Percentiles rank a stretch among this genome's conserved stretches.
Evolutionary conservation across 228 moss, liverwort and hornwort species (phyloP).

Genomic region (Sphagnum magellanicum): DNA sequence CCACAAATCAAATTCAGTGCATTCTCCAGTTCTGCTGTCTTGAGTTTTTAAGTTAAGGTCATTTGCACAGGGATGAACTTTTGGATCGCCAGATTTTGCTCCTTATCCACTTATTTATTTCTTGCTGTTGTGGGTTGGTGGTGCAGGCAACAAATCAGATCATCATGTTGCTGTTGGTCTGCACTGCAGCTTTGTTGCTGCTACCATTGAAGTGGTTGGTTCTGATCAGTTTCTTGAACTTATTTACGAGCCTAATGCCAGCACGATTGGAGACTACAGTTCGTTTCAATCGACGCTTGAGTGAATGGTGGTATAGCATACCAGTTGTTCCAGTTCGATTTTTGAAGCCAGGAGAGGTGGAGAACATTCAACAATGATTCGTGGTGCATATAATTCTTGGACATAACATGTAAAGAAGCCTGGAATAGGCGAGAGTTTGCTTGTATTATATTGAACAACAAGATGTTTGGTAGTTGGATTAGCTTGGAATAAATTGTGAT

Average conservation of each 20-base stretch:
- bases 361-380: constrained; percentile 2
- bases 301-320: constrained; percentile 64
- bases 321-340: constrained; percentile 56
- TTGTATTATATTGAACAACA: no score
- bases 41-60: no score
- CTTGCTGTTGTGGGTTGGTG: background rate
- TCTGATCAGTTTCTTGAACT: constrained; percentile 26
- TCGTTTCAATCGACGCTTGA: constrained; percentile 25
- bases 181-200: constrained; percentile 26
- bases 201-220: constrained; percentile 39
- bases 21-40: no score
- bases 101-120: no score
- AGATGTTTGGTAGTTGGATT: no score
- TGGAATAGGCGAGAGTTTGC: no score
- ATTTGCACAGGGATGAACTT: no score
- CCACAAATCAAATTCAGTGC: no score
- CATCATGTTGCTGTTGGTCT: constrained; percentile 28
- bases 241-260: constrained; percentile 50
- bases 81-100: no score
- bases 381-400: constrained; percentile 9
- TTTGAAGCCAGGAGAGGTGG: constrained; percentile 23
- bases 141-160: constrained; percentile 52
- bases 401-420: background rate
- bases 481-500: no score
- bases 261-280: constrained; percentile 30